phyloP scores from a whole-genome alignment of 169 alveolate genomes.

The Plasmodium yoelii region DNA sequence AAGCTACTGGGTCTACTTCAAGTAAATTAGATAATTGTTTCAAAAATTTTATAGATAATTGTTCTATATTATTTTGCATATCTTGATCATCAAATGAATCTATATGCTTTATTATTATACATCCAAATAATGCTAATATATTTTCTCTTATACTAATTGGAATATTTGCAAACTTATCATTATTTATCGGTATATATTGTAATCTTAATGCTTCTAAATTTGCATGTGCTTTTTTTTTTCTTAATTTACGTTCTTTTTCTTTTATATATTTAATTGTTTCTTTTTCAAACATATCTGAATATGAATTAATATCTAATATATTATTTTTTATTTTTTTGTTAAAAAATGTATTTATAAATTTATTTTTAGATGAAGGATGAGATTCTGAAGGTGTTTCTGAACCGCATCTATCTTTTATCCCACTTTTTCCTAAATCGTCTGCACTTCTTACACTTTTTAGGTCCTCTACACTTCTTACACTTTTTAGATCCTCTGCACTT shows the following conservation, averaged over 20 bases:
- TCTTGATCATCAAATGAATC: conserved; percentile 69
- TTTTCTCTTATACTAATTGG: conserved; percentile 67
- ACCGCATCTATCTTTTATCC: no score
- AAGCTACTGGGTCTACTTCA: conserved; percentile 63
- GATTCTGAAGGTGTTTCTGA: neutral
- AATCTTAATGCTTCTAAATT: conserved; percentile 72
- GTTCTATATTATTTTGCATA: conserved; percentile 52
- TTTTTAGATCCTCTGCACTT: no score
- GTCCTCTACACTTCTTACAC: no score
- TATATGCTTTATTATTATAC: conserved; percentile 63
- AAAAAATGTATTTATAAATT: conserved; percentile 1
- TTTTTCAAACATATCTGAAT: conserved; percentile 30
- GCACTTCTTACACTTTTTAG: no score
- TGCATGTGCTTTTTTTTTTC: conserved; percentile 54
- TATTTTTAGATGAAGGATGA: neutral
- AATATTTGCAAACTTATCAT: conserved; percentile 47
- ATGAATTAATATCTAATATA: conserved; percentile 9
- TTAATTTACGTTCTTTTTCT: conserved; percentile 30
- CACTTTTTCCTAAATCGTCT: no score
- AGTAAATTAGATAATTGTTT: conserved; percentile 47
- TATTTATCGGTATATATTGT: conserved; percentile 71
- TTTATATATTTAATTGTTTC: conserved; percentile 61
- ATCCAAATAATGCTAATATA: conserved; percentile 68
- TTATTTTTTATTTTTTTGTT: neutral
- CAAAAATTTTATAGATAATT: conserved; percentile 39